A percentile compares a stretch with the other conserved stretches of the same genome.
These are phyloP conservation scores for Dipteronia dyeriana DNA, from an alignment of 345 rosid species.

Conservation along the genomic window DNA sequence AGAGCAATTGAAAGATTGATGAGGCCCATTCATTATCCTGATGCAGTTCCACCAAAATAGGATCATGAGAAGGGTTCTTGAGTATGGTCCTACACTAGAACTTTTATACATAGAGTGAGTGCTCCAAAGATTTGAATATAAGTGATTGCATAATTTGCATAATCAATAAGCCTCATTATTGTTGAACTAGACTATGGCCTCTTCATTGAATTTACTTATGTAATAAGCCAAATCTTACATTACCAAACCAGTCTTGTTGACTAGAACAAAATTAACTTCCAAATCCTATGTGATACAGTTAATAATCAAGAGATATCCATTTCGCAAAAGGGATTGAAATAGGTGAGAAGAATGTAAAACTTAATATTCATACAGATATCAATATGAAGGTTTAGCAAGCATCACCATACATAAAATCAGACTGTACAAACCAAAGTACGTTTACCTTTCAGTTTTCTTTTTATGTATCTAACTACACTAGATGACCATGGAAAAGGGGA, in stretches of 20 bases:
- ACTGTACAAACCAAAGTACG: not conserved
- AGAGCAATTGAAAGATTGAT: not conserved
- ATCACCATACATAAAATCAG: not conserved
- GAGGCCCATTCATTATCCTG: not conserved
- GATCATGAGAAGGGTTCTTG: not conserved
- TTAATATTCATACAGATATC: not conserved
- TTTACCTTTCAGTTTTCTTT: not conserved
- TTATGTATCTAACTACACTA: not conserved
- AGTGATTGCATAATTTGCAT: not conserved
- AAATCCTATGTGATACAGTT: not conserved
- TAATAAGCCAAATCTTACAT: not conserved
- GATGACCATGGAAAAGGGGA: not conserved
- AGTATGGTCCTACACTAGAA: not conserved
- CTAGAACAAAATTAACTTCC: not conserved
- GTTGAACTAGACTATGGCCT: not conserved
- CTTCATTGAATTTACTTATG: not conserved
- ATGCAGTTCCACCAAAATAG: not conserved
- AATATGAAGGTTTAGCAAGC: not conserved
- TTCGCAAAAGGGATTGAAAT: not conserved
- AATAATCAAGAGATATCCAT: not conserved
- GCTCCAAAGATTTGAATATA: not conserved
- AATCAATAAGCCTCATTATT: not conserved
- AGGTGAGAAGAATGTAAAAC: constrained; percentile 4
- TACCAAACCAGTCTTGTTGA: not conserved
- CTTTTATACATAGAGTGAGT: not conserved